Evolutionary conservation across 1,139 yeast species (phyloP), one percentile per base, ranked within the genome.

Genomic region (Chernovozyma sophiae-reginae): DNA sequence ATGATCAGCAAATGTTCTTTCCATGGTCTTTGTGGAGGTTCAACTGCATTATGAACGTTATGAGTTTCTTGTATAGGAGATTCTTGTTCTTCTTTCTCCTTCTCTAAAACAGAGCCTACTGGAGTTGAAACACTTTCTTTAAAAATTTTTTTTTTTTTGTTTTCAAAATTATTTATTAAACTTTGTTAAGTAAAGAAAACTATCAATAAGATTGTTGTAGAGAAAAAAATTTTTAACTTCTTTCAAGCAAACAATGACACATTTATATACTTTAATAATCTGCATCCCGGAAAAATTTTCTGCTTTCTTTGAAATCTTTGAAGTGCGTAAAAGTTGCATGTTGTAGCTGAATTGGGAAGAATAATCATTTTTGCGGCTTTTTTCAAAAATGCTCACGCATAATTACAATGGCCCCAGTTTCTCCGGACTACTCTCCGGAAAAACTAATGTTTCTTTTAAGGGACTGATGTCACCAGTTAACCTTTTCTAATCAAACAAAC

Each of bases 51-150:
- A n/a, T 23, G 25, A 11, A 23, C n/a, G 25, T 23, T 23, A 14
- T 26, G 17, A 6, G 18, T 13, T 6, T 6, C 29, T 7, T 26
- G 17, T 5, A 16, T 12, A 7, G 31, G 31, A 20, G 38, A 38
- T 11, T 46, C 47, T 15, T 51, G 48, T 15, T 47, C 46, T 32
- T 45, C 51, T 35, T 58, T 58, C 30, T 55, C 57, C 42, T 63
- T 62, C 25, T 54, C 57, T 35, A 62, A 45, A 16, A 55, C 45
- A 24, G 66, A 60, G 18, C 52, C 45, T 16, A 57, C 53, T 31
- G 69, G 70, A 29, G 70, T 65, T 41, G 58, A 62, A 40, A 49
- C 57, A 36, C 65, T 39, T 38, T 53, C 53, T 28, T 48, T 46
- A 41, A 61, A 55, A 60, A 55, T 56, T 30, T 11, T 36, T 20